Conservation (phyloP, 768 basidiomycete species). For the Lactarius pseudohatsudake region DNA sequence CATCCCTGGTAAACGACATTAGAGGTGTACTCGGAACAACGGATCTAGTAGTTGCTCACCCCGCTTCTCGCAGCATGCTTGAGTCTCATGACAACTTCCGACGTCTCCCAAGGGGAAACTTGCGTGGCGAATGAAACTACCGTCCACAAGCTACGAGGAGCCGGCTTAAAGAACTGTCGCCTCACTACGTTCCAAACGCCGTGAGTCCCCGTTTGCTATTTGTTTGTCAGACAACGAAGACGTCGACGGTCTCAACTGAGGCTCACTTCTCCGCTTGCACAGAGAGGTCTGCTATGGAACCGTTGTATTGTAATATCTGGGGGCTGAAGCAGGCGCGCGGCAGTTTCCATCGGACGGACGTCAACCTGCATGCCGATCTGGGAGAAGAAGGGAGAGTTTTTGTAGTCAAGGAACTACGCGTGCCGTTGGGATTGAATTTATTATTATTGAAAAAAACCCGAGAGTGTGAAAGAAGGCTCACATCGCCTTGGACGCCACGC, state of each 20-base stretch:
- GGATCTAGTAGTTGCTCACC: constrained; percentile 11
- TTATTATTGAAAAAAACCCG: no score
- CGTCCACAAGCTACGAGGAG: constrained; percentile 13
- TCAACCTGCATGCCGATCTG: constrained; percentile 26
- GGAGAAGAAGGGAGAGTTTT: constrained; percentile 23
- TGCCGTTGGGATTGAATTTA: neutral
- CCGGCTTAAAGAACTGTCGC: constrained; percentile 21
- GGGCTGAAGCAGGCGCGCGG: constrained; percentile 21
- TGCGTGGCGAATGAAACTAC: constrained; percentile 25
- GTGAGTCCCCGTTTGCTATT: constrained; percentile 15
- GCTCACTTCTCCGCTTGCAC: constrained; percentile 15
- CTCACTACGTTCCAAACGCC: constrained; percentile 28
- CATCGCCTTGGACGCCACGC: constrained; percentile 22
- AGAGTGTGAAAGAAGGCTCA: constrained; percentile 6
- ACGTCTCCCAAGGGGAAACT: constrained; percentile 8
- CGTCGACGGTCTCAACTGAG: neutral
- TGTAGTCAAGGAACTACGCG: constrained; percentile 27
- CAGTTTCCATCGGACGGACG: constrained; percentile 18
- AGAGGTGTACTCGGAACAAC: neutral
- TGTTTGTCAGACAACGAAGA: neutral
- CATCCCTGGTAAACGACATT: constrained; percentile 13
- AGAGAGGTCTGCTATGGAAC: constrained; percentile 13
- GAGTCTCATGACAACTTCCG: constrained; percentile 1
- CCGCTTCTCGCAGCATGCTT: constrained; percentile 16
- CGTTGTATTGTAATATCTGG: constrained; percentile 26